These are phyloP conservation scores for Fonsecaea monophora DNA, from an alignment of 2,329 filamentous ascomycete species.

Conservation along the genomic window DNA sequence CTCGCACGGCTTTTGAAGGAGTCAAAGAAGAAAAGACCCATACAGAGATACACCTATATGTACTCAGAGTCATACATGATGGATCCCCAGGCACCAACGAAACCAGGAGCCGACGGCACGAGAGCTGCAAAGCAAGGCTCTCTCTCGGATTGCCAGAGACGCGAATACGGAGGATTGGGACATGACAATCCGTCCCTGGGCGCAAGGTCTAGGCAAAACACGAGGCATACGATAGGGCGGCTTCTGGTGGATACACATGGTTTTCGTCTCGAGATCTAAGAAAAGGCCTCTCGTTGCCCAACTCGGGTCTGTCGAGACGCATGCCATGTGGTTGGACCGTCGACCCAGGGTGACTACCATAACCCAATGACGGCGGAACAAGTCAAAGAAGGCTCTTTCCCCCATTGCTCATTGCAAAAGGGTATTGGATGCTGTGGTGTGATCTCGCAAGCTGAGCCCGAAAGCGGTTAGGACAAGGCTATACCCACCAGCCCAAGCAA, in stretches of 20 bases:
- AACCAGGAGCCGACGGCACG: not conserved
- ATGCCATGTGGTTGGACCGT: not conserved
- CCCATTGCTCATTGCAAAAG: not conserved
- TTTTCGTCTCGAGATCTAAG: not conserved
- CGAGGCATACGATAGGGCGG: not conserved
- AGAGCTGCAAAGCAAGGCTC: not conserved
- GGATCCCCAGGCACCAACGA: constrained; percentile 11
- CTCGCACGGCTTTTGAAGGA: not conserved
- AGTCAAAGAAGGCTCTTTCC: not conserved
- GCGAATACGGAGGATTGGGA: not conserved
- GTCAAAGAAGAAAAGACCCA: not conserved
- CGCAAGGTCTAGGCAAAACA: not conserved
- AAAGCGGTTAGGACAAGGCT: constrained; percentile 18
- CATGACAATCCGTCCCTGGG: not conserved
- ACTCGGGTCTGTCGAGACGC: not conserved
- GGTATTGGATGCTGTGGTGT: constrained; percentile 1
- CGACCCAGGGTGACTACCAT: not conserved
- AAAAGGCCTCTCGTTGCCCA: not conserved
- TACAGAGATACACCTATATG: not conserved
- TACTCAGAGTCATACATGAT: not conserved
- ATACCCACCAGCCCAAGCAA: not conserved
- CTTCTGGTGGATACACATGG: not conserved
- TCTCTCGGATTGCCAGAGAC: not conserved
- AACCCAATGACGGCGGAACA: not conserved
- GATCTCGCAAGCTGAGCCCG: constrained; percentile 15